phyloP scores from a whole-genome alignment of 2,329 filamentous ascomycete species.

The Thielaviopsis ethacetica region DNA sequence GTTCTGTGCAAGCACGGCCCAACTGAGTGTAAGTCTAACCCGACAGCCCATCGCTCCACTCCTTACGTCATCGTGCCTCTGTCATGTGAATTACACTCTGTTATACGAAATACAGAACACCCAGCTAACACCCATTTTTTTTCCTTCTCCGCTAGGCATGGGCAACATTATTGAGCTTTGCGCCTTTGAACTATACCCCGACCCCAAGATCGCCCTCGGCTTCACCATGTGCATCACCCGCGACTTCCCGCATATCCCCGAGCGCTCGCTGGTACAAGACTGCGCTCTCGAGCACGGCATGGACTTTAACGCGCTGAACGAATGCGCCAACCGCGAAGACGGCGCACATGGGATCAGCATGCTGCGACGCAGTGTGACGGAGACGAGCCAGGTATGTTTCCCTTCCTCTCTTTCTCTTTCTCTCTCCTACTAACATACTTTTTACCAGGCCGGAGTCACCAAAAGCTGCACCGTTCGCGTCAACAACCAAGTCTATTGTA shows the following conservation, averaged over 20 bases:
- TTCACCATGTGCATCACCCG: constrained; percentile 81
- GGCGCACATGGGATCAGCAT: constrained; percentile 53
- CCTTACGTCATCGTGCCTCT: background rate
- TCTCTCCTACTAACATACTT: background rate
- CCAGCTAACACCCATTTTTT: too few species aligned
- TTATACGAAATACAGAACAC: too few species aligned
- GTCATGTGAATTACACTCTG: background rate
- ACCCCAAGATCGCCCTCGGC: constrained; percentile 75
- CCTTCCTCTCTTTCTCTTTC: background rate
- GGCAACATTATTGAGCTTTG: constrained; percentile 93
- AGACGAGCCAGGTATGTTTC: constrained; percentile 25
- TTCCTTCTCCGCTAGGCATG: constrained; percentile 31
- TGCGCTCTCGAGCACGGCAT: constrained; percentile 87
- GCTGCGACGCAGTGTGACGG: constrained; percentile 50
- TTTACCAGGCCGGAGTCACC: constrained; percentile 40
- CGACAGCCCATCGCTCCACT: background rate
- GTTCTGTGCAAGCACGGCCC: constrained; percentile 82
- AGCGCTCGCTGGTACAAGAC: constrained; percentile 60
- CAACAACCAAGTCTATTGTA: constrained; percentile 65
- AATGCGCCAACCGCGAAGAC: constrained; percentile 63
- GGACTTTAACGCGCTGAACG: constrained; percentile 64
- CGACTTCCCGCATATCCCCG: constrained; percentile 62
- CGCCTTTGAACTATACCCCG: constrained; percentile 64
- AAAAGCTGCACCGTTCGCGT: constrained; percentile 68
- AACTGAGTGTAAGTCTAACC: constrained; percentile 43